A percentile compares a stretch with the other conserved stretches of the same genome.
These are phyloP conservation scores for Suillus subluteus DNA, from an alignment of 768 basidiomycete species.

Conservation along the genomic window DNA sequence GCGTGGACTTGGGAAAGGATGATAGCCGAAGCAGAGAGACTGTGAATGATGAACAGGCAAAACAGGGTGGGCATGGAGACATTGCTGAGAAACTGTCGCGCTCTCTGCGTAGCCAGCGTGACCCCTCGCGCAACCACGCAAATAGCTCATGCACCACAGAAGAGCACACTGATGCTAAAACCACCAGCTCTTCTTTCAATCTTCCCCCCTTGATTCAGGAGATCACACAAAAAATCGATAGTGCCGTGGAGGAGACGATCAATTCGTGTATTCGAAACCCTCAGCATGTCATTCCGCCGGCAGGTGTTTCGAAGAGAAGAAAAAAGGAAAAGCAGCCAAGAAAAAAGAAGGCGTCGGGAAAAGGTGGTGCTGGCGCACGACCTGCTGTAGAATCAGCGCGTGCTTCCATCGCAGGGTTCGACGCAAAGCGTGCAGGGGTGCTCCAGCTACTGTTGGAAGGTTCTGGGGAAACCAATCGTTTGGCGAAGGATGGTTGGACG, in stretches of 20 bases:
- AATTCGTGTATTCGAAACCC: background rate
- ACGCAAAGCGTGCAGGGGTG: background rate
- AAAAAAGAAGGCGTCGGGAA: background rate
- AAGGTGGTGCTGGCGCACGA: background rate
- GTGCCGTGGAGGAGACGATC: background rate
- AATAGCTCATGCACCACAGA: background rate
- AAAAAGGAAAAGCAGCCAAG: background rate
- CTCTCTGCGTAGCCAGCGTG: background rate
- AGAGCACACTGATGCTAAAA: background rate
- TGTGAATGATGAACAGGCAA: background rate
- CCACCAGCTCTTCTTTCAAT: background rate
- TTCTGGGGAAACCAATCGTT: background rate
- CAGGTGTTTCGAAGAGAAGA: background rate
- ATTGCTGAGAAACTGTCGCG: background rate
- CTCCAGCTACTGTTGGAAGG: background rate
- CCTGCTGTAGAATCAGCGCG: conserved; percentile 3
- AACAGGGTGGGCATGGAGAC: background rate
- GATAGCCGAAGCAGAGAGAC: background rate
- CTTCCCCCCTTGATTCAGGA: background rate
- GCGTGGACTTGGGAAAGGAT: background rate
- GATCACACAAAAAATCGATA: background rate
- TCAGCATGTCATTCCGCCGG: background rate
- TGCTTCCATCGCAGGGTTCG: background rate
- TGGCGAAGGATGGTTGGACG: conserved; percentile 16
- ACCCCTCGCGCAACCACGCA: background rate